Base-by-base conservation (phyloP, 2,329 filamentous ascomycete species). In the Arthrobotrys pseudoclavata region DNA sequence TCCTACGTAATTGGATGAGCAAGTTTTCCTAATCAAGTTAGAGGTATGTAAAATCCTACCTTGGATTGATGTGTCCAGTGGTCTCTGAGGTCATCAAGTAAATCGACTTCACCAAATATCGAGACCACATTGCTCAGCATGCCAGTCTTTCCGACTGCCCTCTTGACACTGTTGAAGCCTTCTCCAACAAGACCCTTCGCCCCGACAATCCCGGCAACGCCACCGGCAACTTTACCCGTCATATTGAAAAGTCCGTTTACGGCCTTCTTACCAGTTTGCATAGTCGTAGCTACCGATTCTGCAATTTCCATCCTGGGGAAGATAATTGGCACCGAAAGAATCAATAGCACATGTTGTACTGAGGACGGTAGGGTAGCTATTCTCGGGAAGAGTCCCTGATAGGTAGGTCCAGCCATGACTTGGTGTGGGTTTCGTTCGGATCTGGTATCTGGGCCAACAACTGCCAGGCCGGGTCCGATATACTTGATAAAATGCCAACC, bases 401-500 rank as follows among this genome's bases (percentile, higher is more conserved):
- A 99, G 0, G 96, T 98, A 52, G 94, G 94, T 0, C 96, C 96
- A 4, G 95, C 95, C 88, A 99, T 91, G 68, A 99, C 96, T 81
- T 97, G 93, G 78, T 91, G 90, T 77, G 93, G 93, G 66, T 92
- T 97, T 63, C 96, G 87, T 84, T 99, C 96, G 4, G 94, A 97
- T 64, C 96, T 90, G 80, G 94, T 95, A 83, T 99, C 96, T 1
- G 93, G 91, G 0, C 95, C 96, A 62, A 97, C 91, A 0, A 97
- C 91, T 0, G 93, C 94, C 12, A 99, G 91, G 3, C 92, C 92
- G 0, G 96, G 96, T 0, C 96, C 96, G 4, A 99, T 89, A 81
- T 92, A 97, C 84, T 99, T 99, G 84, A 99, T 89, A 84, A 98
- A 99, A 84, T 99, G 96, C 96, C 96, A 99, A 6, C 96, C 96